Conservation (phyloP, 768 basidiomycete species). For the Pleurotus cornucopiae region DNA sequence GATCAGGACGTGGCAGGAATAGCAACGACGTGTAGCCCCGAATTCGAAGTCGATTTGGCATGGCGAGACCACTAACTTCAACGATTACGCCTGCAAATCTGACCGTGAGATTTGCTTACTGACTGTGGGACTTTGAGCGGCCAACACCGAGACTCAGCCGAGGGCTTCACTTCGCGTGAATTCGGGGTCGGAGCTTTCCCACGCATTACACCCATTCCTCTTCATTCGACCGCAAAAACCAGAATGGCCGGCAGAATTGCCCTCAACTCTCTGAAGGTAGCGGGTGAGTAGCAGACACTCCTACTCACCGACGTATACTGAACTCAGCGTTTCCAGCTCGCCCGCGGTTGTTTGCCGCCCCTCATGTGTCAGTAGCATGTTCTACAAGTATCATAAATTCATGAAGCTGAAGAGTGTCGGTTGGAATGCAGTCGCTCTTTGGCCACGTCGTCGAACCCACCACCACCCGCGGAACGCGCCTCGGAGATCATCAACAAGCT, state of each 20-base stretch:
- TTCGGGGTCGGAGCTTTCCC: slow-evolving; percentile 9
- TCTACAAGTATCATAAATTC: slow-evolving; percentile 4
- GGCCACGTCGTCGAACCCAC: slow-evolving; percentile 55
- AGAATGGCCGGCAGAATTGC: slow-evolving; percentile 72
- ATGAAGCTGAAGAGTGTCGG: slow-evolving; percentile 10
- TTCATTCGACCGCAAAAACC: slow-evolving; percentile 20
- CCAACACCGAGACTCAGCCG: too few species aligned
- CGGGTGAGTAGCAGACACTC: slow-evolving; percentile 34
- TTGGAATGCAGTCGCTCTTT: slow-evolving; percentile 52
- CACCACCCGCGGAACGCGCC: slow-evolving; percentile 84
- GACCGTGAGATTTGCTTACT: too few species aligned
- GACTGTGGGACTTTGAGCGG: too few species aligned
- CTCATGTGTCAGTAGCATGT: slow-evolving; percentile 40
- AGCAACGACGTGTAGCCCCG: too few species aligned
- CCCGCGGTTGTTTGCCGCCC: slow-evolving; percentile 46
- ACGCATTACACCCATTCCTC: slow-evolving; percentile 10
- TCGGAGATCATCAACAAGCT: slow-evolving; percentile 86
- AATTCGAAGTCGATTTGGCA: too few species aligned
- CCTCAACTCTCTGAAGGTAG: slow-evolving; percentile 57
- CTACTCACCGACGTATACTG: neutral
- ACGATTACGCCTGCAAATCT: too few species aligned
- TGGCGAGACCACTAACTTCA: too few species aligned
- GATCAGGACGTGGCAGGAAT: too few species aligned
- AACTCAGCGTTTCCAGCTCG: slow-evolving; percentile 35
- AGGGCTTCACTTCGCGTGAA: neutral